Percentiles rank a stretch among this genome's conserved stretches.
These are phyloP conservation scores for Nephelium lappaceum DNA, from an alignment of 345 rosid species.

Conservation along the genomic window DNA sequence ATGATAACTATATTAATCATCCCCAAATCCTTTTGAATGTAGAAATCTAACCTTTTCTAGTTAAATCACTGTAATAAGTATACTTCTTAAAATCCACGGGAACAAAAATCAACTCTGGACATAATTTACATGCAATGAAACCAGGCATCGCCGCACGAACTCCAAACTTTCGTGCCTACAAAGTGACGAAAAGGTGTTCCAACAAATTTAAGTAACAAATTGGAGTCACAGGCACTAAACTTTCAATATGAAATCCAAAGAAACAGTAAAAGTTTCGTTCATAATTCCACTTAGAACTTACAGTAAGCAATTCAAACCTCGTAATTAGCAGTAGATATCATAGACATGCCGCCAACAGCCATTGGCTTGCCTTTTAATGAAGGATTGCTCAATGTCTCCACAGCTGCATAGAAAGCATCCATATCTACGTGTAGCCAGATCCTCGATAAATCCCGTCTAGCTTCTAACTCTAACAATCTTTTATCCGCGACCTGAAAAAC, in stretches of 20 bases:
- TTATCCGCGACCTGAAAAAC: constrained; percentile 63
- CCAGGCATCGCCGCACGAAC: constrained; percentile 99
- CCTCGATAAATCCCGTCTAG: constrained; percentile 74
- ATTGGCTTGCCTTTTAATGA: constrained; percentile 75
- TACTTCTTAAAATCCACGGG: constrained; percentile 83
- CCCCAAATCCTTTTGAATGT: constrained; percentile 16
- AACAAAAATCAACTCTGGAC: constrained; percentile 80
- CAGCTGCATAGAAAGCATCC: constrained; percentile 99
- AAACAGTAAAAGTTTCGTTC: not conserved
- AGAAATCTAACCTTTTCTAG: constrained; percentile 66
- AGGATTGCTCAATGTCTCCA: constrained; percentile 81
- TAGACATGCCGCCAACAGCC: constrained; percentile 93
- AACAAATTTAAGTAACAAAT: not conserved
- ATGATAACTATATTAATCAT: constrained; percentile 11
- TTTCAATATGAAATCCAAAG: not conserved
- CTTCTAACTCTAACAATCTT: constrained; percentile 76
- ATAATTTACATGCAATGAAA: constrained; percentile 82
- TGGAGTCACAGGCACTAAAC: not conserved
- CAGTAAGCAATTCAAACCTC: constrained; percentile 55
- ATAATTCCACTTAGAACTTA: not conserved
- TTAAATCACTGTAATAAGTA: constrained; percentile 72
- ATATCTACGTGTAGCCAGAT: constrained; percentile 93
- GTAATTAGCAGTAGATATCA: constrained; percentile 95
- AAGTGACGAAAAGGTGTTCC: constrained; percentile 1
- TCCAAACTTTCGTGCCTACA: constrained; percentile 84